These are phyloP conservation scores for Citrus cavaleriei DNA, from an alignment of 345 rosid species.

Conservation along the genomic window DNA sequence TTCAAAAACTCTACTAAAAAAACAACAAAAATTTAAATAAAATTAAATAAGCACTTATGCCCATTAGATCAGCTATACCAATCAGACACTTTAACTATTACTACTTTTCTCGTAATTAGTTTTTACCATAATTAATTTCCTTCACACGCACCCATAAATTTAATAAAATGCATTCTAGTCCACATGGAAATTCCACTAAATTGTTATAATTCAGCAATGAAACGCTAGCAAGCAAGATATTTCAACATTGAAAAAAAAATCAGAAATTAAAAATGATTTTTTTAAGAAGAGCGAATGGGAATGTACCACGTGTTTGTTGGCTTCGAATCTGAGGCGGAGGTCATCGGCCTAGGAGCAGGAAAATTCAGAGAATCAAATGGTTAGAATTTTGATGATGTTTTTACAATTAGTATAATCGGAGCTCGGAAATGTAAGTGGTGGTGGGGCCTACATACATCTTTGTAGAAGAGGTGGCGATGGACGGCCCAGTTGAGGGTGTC, in stretches of 20 bases:
- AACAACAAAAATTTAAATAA: too few relatives aligned
- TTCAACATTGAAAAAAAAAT: not conserved
- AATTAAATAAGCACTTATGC: too few relatives aligned
- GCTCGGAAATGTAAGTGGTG: conserved; percentile 3
- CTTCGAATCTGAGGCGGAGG: conserved; percentile 80
- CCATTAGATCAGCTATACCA: too few relatives aligned
- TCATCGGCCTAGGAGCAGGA: conserved; percentile 54
- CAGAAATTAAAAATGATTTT: not conserved
- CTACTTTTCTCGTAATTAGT: too few relatives aligned
- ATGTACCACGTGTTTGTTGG: conserved; percentile 79
- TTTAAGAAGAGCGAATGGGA: not conserved
- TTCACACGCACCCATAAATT: not conserved
- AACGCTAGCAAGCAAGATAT: not conserved
- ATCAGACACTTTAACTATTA: too few relatives aligned
- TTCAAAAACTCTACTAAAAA: too few relatives aligned
- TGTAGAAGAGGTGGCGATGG: conserved; percentile 89
- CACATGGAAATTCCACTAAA: not conserved
- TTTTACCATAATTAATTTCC: not conserved
- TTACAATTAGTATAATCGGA: not conserved
- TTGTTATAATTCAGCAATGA: not conserved
- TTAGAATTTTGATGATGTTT: not conserved
- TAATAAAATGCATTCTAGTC: not conserved
- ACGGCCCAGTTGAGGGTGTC: conserved; percentile 98
- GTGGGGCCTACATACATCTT: conserved; percentile 63
- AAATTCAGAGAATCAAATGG: not conserved